Base-by-base conservation (phyloP, 129 eudicot species). In the Lonicera japonica region DNA sequence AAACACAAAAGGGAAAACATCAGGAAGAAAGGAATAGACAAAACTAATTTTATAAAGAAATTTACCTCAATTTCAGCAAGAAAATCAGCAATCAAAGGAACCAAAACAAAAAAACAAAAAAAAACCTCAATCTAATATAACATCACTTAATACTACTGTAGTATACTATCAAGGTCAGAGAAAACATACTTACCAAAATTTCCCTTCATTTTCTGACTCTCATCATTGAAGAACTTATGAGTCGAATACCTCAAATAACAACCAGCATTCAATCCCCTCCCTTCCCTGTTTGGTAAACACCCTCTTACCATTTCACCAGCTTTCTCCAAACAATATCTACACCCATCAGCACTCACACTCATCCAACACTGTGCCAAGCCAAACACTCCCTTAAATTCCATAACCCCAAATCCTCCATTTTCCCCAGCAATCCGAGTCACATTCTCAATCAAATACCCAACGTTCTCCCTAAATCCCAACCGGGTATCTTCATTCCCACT, bases 301-400 rank as follows among this genome's bases (percentile, higher is more conserved):
- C 58, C 34, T 29, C 17, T 29, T 0, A 65, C 67, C 0, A 65
- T 63, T 17, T 74, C 82, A 0, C 77, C 74, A 0, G 87, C 95
- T 52, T 75, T 83, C 19, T 63, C 58, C 74, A 86, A 71, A 69
- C 95, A 86, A 57, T 23, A 61, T 73, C 72, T 74, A 75, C 95
- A 86, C 38, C 82, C 89, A 0, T 60, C 64, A 15, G 6, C 52
- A 20, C 58, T 80, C 73, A 86, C 65, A 55, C 78, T 86, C 25
- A 74, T 67, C 95, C 95, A 86, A 75, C 95, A 86, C 43, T 86
- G 84, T 16, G 87, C 95, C 77, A 87, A 80, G 4, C 90, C 95
- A 73, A 66, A 87, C 55, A 80, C 87, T 13, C 90, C 88, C 54
- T 57, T 56, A 15, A 43, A 10, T 13, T 60, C 85, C 70, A 69